Conservation (phyloP, 768 basidiomycete genomes). For the Chalciporus chontae region DNA sequence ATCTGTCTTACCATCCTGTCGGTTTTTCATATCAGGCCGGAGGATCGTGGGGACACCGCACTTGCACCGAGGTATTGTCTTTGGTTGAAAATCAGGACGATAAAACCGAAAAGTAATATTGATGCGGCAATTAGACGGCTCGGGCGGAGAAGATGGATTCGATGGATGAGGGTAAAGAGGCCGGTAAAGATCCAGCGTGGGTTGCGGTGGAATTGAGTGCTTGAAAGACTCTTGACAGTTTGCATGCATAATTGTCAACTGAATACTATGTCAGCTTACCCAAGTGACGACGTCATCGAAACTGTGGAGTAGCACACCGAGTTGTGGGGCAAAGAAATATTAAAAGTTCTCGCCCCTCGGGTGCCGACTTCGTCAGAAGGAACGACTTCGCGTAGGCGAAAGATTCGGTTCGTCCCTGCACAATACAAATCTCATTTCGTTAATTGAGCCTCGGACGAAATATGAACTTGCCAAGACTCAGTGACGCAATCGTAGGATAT, state of each 20-base stretch:
- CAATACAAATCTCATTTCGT: background rate
- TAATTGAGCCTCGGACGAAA: background rate
- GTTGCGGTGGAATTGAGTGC: conserved; percentile 72
- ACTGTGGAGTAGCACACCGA: conserved; percentile 46
- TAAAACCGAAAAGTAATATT: conserved; percentile 88
- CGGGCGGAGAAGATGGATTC: conserved; percentile 19
- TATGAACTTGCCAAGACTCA: conserved; percentile 61
- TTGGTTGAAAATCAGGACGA: conserved; percentile 72
- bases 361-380: conserved; percentile 54
- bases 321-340: conserved; percentile 74
- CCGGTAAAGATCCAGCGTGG: conserved; percentile 65
- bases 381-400: conserved; percentile 75
- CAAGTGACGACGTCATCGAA: background rate
- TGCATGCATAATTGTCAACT: conserved; percentile 88
- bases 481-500: conserved; percentile 80
- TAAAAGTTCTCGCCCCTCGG: conserved; percentile 68
- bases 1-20: conserved; percentile 49
- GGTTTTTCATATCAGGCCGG: conserved; percentile 76
- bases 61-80: conserved; percentile 65
- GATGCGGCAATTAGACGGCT: conserved; percentile 66
- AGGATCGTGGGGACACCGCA: conserved; percentile 70
- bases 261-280: background rate
- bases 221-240: conserved; percentile 81
- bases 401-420: conserved; percentile 62
- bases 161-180: conserved; percentile 47